Evolutionary conservation across 305 asterid genomes (phyloP), one percentile per base, ranked within the genome.

Genomic region (Fraxinus baroniana): DNA sequence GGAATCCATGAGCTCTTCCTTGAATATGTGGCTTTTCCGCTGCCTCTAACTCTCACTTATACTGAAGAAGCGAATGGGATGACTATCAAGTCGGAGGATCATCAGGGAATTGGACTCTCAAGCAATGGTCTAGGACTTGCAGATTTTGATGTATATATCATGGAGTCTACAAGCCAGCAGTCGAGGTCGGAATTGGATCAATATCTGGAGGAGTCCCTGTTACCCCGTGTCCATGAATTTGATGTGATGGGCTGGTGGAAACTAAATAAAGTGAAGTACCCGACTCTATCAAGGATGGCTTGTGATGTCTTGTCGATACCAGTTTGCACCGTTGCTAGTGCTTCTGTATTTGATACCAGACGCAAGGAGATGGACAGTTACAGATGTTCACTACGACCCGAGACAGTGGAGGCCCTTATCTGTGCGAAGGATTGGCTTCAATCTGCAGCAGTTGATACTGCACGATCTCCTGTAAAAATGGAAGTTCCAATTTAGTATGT

Each of bases 1-100:
- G 98, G 98, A 20, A 92, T 96, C 75, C 99, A 94, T 7, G 98
- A 94, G 88, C 91, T 96, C 2, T 96, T 94, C 87, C 87, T 74
- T 15, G 99, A 96, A 28, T 76, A 76, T 26, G 68, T 46, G 1
- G 39, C 70, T 20, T 22, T 75, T 39, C 78, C 78, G 24, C 78
- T 75, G 17, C 78, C 78, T 39, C 36, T 39, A 22, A 75, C 78
- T 10, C 78, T 57, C 17, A 22, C 78, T 39, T 39, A 75, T 3
- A 18, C 35, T 12, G 78, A 75, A 75, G 78, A 39, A 75, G 32
- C 78, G 0, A 75, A 75, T 17, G 62, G 78, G 78, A 75, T 30
- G n/a, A 37, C 36, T 0, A 8, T 76, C 22, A 26, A 44, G 20
- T 13, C 60, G 6, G 79, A 76, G 37, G 68, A 76, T 20, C 28